Conservation (phyloP, 306 rosid genomes). For the Boehmeria nivea region DNA sequence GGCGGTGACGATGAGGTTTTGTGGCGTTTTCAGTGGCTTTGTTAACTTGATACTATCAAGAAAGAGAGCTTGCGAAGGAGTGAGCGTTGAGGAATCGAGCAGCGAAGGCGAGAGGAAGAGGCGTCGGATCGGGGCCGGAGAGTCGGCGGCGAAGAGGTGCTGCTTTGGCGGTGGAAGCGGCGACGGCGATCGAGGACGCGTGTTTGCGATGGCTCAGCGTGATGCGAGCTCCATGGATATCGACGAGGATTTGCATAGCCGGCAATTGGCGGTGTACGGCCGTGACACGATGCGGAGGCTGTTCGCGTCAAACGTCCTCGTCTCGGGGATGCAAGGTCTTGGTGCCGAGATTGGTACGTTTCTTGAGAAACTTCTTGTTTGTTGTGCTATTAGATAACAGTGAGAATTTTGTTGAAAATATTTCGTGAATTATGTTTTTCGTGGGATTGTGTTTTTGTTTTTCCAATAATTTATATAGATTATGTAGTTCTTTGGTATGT, state of each 20-base stretch:
- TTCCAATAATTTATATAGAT: no score
- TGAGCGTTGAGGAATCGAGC: constrained; percentile 32
- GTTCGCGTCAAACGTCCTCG: constrained; percentile 65
- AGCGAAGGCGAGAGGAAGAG: constrained; percentile 15
- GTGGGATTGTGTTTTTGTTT: no score
- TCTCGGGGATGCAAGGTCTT: constrained; percentile 90
- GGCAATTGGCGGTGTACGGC: constrained; percentile 94
- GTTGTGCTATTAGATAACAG: no score
- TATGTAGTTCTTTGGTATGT: no score
- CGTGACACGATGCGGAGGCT: constrained; percentile 90
- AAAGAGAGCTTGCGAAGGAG: constrained; percentile 76
- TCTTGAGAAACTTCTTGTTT: no score
- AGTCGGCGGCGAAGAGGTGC: constrained; percentile 44
- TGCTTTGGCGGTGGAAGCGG: constrained; percentile 34
- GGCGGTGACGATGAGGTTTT: constrained; percentile 29
- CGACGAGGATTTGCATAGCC: constrained; percentile 95
- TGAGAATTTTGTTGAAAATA: no score
- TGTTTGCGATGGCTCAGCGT: constrained; percentile 52
- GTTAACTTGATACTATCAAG: constrained; percentile 80
- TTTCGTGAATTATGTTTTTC: no score
- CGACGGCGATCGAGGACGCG: constrained; percentile 12
- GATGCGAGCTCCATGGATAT: constrained; percentile 44
- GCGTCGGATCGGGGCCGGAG: constrained; percentile 13
- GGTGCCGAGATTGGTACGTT: constrained; percentile 85
- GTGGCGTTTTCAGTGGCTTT: constrained; percentile 53